phyloP scores from a whole-genome alignment of 1,284 basidiomycete species.

The Fomitopsis schrenkii region DNA sequence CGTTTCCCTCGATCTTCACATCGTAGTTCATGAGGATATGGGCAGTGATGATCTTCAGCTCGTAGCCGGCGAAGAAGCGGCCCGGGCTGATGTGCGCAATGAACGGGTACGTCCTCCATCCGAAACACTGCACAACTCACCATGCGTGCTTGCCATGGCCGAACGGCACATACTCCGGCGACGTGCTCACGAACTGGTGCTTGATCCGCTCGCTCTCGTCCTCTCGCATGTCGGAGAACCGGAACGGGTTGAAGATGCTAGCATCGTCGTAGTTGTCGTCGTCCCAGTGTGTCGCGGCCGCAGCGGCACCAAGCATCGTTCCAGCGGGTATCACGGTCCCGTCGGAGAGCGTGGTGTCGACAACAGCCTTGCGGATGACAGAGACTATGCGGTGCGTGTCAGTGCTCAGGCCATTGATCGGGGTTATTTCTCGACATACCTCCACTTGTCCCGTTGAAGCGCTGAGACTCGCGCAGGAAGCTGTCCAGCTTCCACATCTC shows the following conservation, averaged over 20 bases:
- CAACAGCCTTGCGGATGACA: conserved; percentile 22
- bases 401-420: neutral
- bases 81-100: conserved; percentile 29
- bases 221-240: conserved; percentile 38
- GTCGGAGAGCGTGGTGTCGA: conserved; percentile 37
- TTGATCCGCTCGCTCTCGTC: conserved; percentile 15
- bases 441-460: conserved; percentile 29
- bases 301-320: conserved; percentile 34
- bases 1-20: conserved; percentile 33
- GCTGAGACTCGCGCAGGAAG: conserved; percentile 45
- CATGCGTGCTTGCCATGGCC: conserved; percentile 25
- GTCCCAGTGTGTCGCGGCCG: conserved; percentile 36
- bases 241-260: conserved; percentile 36
- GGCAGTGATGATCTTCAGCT: conserved; percentile 42
- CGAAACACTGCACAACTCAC: conserved; percentile 7
- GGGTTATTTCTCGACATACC: conserved; percentile 11
- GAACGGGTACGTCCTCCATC: neutral
- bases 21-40: conserved; percentile 43
- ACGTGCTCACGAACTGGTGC: conserved; percentile 22
- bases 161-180: conserved; percentile 21
- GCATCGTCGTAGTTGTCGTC: conserved; percentile 36
- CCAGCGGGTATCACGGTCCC: conserved; percentile 40
- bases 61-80: conserved; percentile 42
- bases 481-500: conserved; percentile 48
- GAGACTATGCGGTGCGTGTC: conserved; percentile 2